Conservation (phyloP, 345 rosid genomes). For the Balakata baccata region DNA sequence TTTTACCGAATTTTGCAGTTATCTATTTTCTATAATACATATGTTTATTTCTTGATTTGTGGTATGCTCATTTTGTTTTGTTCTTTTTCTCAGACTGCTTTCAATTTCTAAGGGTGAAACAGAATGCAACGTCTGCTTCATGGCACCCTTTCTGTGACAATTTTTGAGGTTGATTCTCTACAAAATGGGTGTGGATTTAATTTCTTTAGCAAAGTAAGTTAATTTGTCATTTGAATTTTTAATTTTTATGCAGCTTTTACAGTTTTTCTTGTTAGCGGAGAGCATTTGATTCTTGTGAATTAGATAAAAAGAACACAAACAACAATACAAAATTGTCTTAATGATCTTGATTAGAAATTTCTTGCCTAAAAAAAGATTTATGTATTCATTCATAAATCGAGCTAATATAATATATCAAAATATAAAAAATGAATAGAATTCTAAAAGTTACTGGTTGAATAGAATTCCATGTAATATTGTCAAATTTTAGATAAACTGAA, state of each 20-base stretch:
- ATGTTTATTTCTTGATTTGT: background rate
- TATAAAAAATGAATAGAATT: too few relatives aligned
- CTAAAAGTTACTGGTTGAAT: too few relatives aligned
- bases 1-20: background rate
- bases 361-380: too few relatives aligned
- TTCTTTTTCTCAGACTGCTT: background rate
- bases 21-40: background rate
- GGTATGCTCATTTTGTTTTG: background rate
- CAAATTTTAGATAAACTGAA: too few relatives aligned
- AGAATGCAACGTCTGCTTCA: conserved; percentile 47
- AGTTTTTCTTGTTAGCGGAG: too few relatives aligned
- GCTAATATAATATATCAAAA: too few relatives aligned
- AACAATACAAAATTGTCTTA: too few relatives aligned
- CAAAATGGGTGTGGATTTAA: conserved; percentile 40
- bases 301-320: background rate
- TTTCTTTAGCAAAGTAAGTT: conserved; percentile 39
- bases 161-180: conserved; percentile 46
- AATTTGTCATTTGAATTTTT: background rate
- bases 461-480: too few relatives aligned
- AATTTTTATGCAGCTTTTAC: too few relatives aligned
- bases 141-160: conserved; percentile 52
- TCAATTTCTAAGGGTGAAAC: background rate
- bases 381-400: too few relatives aligned
- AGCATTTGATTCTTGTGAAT: background rate
- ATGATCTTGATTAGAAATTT: too few relatives aligned